phyloP scores from a whole-genome alignment of 2,329 filamentous ascomycete species.

The Talaromyces funiculosus region DNA sequence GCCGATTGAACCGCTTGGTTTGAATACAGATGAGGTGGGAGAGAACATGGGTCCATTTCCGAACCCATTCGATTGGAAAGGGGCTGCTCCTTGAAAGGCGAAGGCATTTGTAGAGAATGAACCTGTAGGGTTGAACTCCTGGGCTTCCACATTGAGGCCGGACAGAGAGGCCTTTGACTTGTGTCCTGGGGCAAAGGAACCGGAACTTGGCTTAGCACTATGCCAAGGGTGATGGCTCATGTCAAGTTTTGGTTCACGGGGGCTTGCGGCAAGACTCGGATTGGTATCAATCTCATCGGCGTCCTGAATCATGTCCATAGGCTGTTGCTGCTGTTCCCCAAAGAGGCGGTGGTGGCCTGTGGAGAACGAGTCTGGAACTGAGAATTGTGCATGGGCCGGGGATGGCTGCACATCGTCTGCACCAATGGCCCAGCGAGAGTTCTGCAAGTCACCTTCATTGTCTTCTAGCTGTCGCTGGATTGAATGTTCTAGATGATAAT shows the following conservation, averaged over 20 bases:
- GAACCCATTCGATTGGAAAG: constrained; percentile 38
- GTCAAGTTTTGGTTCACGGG: constrained; percentile 32
- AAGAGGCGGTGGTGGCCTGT: constrained; percentile 33
- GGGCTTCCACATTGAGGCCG: constrained; percentile 81
- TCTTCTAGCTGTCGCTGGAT: constrained; percentile 74
- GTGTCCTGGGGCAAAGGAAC: constrained; percentile 45
- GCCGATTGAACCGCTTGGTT: constrained; percentile 22
- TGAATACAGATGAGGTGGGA: constrained; percentile 22
- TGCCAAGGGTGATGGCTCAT: constrained; percentile 30
- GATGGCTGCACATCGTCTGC: constrained; percentile 24
- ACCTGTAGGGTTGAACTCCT: constrained; percentile 67
- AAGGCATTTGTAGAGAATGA: constrained; percentile 45
- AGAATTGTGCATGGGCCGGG: constrained; percentile 15
- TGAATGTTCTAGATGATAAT: constrained; percentile 77
- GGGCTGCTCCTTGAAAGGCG: constrained; percentile 35
- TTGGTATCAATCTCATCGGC: constrained; percentile 67
- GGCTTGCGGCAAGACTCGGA: constrained; percentile 65
- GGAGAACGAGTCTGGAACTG: constrained; percentile 17
- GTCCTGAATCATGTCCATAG: constrained; percentile 40
- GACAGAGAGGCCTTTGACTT: constrained; percentile 63
- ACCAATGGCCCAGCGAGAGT: constrained; percentile 35
- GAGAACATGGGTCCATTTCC: constrained; percentile 25
- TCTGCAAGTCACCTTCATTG: constrained; percentile 40
- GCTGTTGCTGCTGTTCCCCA: constrained; percentile 24
- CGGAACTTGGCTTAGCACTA: constrained; percentile 27